These are phyloP conservation scores for Aspergillus neoniger DNA, from an alignment of 2,329 filamentous ascomycete genomes.

Conservation along the genomic window DNA sequence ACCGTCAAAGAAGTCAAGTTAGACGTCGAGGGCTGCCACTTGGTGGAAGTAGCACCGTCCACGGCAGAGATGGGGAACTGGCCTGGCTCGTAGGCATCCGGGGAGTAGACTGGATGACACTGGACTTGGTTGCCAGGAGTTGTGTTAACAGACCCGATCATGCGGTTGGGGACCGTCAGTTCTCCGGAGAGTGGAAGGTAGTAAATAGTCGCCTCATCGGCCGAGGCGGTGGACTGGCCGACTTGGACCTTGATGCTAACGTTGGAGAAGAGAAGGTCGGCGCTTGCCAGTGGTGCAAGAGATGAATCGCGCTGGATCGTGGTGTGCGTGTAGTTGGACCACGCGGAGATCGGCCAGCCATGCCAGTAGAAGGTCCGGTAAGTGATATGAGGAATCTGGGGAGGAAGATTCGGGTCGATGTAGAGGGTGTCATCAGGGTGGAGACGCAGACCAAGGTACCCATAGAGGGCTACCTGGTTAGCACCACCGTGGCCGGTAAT, in stretches of 20 bases:
- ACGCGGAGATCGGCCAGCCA: constrained; percentile 63
- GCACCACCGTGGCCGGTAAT: constrained; percentile 70
- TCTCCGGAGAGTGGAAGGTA: constrained; percentile 52
- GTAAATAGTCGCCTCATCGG: constrained; percentile 46
- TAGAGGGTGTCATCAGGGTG: constrained; percentile 60
- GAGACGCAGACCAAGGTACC: constrained; percentile 66
- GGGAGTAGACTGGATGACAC: constrained; percentile 58
- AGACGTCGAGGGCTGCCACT: constrained; percentile 64
- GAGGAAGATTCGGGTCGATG: constrained; percentile 65
- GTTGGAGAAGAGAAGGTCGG: constrained; percentile 57
- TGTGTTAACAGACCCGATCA: constrained; percentile 57
- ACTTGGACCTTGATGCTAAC: constrained; percentile 61
- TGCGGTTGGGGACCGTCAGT: constrained; percentile 61
- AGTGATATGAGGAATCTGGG: constrained; percentile 62
- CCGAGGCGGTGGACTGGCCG: constrained; percentile 42
- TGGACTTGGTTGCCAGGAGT: constrained; percentile 64
- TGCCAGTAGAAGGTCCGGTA: constrained; percentile 68
- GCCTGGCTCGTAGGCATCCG: constrained; percentile 56
- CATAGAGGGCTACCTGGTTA: constrained; percentile 67
- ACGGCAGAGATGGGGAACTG: constrained; percentile 70
- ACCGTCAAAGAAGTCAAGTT: constrained; percentile 59
- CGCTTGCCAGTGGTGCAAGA: constrained; percentile 50
- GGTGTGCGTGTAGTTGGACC: constrained; percentile 66
- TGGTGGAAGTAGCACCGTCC: constrained; percentile 66
- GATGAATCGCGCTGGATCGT: constrained; percentile 56